Percentiles rank a stretch among this genome's conserved stretches.
Evolutionary conservation across 192 early-diverging fungal genomes (phyloP).

Genomic region (Martensiomyces pterosporus): DNA sequence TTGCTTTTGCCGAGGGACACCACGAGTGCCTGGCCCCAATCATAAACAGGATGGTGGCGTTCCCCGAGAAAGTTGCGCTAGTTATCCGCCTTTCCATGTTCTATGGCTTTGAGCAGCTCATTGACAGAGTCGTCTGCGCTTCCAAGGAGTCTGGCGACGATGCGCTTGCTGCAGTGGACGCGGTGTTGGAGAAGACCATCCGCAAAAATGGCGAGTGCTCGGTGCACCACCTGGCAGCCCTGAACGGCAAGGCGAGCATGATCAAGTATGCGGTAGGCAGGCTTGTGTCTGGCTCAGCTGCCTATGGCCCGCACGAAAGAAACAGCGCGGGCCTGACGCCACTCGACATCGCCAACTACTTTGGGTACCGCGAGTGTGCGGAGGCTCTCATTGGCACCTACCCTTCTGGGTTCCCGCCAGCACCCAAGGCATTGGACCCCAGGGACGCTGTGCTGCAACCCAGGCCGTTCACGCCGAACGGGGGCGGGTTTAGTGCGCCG

Average conservation of each 20-base stretch:
- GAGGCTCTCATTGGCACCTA: conserved; percentile 31
- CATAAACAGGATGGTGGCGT: conserved; percentile 13
- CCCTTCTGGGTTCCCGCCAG: conserved; percentile 2
- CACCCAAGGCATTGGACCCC: conserved; percentile 6
- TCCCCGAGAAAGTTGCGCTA: conserved; percentile 24
- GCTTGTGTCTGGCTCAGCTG: conserved; percentile 11
- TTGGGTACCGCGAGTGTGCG: conserved; percentile 40
- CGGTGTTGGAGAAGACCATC: conserved; percentile 15
- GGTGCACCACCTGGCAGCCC: conserved; percentile 39
- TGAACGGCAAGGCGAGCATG: conserved; percentile 29
- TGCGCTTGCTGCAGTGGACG: too few relatives aligned
- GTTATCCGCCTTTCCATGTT: conserved; percentile 30
- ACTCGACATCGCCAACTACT: conserved; percentile 41
- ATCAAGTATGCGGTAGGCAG: conserved; percentile 16
- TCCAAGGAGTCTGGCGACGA: too few relatives aligned
- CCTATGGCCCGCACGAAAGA: conserved; percentile 17
- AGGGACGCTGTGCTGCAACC: conserved; percentile 22
- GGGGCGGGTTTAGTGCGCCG: conserved; percentile 6
- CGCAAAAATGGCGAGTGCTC: conserved; percentile 19
- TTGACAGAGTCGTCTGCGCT: too few relatives aligned
- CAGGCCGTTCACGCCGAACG: conserved; percentile 3
- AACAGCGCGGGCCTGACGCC: conserved; percentile 33
- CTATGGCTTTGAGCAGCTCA: conserved; percentile 32
- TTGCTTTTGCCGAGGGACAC: conserved; percentile 13
- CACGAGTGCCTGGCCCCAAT: conserved; percentile 11